These are phyloP conservation scores for Mycena chlorophos DNA, from an alignment of 768 basidiomycete species.

Conservation along the genomic window DNA sequence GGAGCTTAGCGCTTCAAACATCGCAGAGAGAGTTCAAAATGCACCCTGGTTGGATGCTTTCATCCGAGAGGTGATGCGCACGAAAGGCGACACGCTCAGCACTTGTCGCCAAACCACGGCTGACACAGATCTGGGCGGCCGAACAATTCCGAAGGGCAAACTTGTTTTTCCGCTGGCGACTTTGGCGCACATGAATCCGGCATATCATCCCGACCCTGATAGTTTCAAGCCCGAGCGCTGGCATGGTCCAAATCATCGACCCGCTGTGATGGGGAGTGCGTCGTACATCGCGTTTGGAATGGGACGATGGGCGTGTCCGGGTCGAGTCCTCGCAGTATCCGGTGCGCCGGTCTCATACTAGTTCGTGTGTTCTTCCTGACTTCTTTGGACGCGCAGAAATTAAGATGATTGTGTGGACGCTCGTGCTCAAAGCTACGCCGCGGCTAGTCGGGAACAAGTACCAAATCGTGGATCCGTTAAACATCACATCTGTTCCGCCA, in stretches of 20 bases:
- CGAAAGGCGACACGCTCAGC: conserved; percentile 37
- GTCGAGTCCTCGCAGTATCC: conserved; percentile 31
- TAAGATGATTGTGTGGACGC: conserved; percentile 34
- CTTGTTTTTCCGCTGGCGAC: conserved; percentile 33
- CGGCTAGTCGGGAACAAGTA: conserved; percentile 32
- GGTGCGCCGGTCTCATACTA: conserved; percentile 25
- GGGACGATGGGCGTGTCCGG: conserved; percentile 37
- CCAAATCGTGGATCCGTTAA: conserved; percentile 34
- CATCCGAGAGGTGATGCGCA: conserved; percentile 38
- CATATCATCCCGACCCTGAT: conserved; percentile 26
- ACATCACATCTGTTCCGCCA: conserved; percentile 28
- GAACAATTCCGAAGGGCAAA: conserved; percentile 32
- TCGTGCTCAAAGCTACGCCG: conserved; percentile 31
- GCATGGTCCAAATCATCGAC: conserved; percentile 27
- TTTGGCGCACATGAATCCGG: conserved; percentile 28
- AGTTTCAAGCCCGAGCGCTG: conserved; percentile 32
- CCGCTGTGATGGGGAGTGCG: conserved; percentile 31
- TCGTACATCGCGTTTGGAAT: conserved; percentile 35
- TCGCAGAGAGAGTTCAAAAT: conserved; percentile 30
- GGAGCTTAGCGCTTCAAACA: conserved; percentile 21
- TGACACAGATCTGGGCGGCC: conserved; percentile 27
- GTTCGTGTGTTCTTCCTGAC: neutral
- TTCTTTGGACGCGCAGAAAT: conserved; percentile 25
- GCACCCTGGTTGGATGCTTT: conserved; percentile 34
- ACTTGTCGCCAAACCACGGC: conserved; percentile 29